Percentiles rank a stretch among this genome's conserved stretches.
These are phyloP conservation scores for Fomitopsis palustris DNA, from an alignment of 1,284 basidiomycete species.

Conservation along the genomic window DNA sequence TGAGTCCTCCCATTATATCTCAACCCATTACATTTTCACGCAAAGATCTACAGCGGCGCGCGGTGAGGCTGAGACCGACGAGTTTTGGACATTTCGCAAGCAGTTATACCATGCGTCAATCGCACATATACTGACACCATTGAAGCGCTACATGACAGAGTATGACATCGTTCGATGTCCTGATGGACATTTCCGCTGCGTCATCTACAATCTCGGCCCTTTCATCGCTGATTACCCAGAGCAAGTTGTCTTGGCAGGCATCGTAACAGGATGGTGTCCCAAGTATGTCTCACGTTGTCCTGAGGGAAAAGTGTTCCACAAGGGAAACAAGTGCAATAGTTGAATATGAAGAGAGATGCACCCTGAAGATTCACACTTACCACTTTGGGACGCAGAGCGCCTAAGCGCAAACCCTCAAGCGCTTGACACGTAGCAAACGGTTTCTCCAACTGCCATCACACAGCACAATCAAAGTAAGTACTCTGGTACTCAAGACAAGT, in stretches of 20 bases:
- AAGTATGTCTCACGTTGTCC: conserved; percentile 14
- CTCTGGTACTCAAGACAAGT: too few species aligned
- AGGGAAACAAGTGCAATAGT: too few species aligned
- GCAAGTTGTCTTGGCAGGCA: conserved; percentile 14
- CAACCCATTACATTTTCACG: too few species aligned
- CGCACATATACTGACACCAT: conserved; percentile 10
- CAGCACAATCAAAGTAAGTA: too few species aligned
- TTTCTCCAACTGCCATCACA: too few species aligned
- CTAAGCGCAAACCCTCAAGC: too few species aligned
- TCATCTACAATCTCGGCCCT: conserved; percentile 25
- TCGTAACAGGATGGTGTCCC: conserved; percentile 19
- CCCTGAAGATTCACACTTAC: too few species aligned
- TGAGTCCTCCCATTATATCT: conserved; percentile 7
- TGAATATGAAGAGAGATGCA: too few species aligned
- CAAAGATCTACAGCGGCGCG: not conserved
- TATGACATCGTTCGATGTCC: conserved; percentile 20
- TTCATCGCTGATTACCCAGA: conserved; percentile 31
- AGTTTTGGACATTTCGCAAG: not conserved
- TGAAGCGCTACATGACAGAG: conserved; percentile 17
- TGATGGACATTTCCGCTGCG: conserved; percentile 20
- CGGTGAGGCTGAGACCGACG: conserved; percentile 12
- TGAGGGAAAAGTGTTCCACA: too few species aligned
- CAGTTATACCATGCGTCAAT: too few species aligned
- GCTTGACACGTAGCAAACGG: too few species aligned
- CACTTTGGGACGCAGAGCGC: too few species aligned